These are phyloP conservation scores for Suhomyces taliae DNA, from an alignment of 1,139 yeast species.

Conservation along the genomic window DNA sequence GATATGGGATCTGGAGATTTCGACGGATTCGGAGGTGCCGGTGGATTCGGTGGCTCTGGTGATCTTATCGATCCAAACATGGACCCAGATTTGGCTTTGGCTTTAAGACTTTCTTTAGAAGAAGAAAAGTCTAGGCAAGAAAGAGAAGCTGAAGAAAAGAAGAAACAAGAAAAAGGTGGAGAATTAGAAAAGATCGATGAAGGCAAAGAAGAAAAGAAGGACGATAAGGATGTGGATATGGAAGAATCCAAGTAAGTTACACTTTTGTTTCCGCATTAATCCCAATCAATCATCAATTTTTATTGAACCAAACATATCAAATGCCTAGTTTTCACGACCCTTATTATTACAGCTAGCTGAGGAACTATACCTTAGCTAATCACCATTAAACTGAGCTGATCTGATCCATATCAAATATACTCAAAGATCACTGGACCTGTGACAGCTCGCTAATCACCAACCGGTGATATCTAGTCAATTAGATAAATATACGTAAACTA, in stretches of 20 bases:
- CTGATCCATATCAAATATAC: too few species aligned
- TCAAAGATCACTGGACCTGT: too few species aligned
- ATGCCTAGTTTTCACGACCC: too few species aligned
- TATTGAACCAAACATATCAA: too few species aligned
- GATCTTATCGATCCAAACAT: conserved; percentile 82
- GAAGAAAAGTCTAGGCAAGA: conserved; percentile 82
- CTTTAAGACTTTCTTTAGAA: conserved; percentile 79
- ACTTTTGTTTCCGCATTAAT: background rate
- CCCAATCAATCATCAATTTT: too few species aligned
- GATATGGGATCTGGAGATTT: conserved; percentile 44
- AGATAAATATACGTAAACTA: too few species aligned
- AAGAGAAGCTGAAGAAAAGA: conserved; percentile 47
- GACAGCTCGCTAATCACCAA: too few species aligned
- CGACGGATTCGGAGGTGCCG: conserved; percentile 36
- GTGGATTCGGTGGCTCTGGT: conserved; percentile 51
- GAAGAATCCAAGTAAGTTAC: conserved; percentile 1
- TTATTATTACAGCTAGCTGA: too few species aligned
- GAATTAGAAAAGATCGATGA: conserved; percentile 39
- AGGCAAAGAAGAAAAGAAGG: conserved; percentile 19
- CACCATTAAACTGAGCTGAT: too few species aligned
- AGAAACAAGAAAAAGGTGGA: conserved; percentile 25
- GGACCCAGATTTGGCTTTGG: conserved; percentile 97
- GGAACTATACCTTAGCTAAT: too few species aligned
- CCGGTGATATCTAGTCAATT: too few species aligned
- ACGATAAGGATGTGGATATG: conserved; percentile 14